Base-by-base conservation (phyloP, 2,329 filamentous ascomycete genomes). In the Claviceps paspali region DNA sequence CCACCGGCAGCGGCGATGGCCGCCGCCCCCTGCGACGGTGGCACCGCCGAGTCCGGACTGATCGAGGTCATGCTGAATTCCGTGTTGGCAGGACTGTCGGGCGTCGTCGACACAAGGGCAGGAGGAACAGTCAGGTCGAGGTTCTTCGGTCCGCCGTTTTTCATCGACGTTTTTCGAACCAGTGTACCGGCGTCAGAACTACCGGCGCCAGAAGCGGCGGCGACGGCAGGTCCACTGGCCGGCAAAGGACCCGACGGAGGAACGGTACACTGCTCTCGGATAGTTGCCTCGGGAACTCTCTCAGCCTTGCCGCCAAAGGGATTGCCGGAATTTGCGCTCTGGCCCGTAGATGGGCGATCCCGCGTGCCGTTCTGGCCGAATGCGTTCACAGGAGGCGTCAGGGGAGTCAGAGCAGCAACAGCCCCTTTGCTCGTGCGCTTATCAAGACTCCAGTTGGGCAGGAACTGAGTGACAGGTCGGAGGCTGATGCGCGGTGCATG, bases 381-480 rank as follows among this genome's bases (percentile, higher is more conserved):
- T 30, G 41, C 30, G 33, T 32, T 35, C 8, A 27, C 19, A 15
- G 34, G 36, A 23, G 37, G 39, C 18, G 51, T 45, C 17, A 57
- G 48, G 12, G 50, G 50, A 33, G 54, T 49, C 7, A 61, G 52
- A 23, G 56, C 55, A 38, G 67, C 54, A 23, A 56, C 59, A 41
- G 63, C 62, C 23, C 61, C 64, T 41, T 64, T 68, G 59, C 65
- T 74, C 26, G 56, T 52, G 35, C 65, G 61, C 51, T 67, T 65
- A 38, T 72, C 68, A 6, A 62, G 49, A 38, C 56, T 57, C 46
- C 49, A 69, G 50, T 73, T 76, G 5, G 84, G 82, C 28, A 83
- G 68, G 59, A 94, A 87, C 50, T 91, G 77, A 29, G 84, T 88
- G 34, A 91, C 73, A 3, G 86, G 86, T 35, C 85, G 79, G 38